A percentile compares a stretch with the other conserved stretches of the same genome.
These are phyloP conservation scores for Evansstolkia leycettana DNA, from an alignment of 495 filamentous ascomycete genomes.

Conservation along the genomic window DNA sequence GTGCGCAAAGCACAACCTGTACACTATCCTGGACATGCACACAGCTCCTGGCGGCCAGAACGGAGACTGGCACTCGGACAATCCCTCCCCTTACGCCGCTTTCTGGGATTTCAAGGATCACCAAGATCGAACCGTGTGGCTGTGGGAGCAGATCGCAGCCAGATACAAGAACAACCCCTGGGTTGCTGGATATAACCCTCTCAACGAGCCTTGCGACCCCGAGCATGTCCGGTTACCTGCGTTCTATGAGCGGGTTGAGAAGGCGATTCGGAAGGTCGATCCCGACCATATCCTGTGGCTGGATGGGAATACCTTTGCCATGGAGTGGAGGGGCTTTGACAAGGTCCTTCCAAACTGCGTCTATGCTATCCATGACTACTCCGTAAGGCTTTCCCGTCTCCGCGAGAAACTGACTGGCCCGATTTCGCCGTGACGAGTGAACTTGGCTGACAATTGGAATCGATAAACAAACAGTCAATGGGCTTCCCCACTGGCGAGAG, in stretches of 20 bases:
- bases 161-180: constrained; percentile 42
- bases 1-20: constrained; percentile 44
- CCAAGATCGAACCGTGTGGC: constrained; percentile 45
- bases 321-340: constrained; percentile 37
- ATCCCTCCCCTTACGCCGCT: constrained; percentile 36
- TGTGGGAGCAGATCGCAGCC: constrained; percentile 49
- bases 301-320: constrained; percentile 55
- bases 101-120: constrained; percentile 55
- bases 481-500: constrained; percentile 43
- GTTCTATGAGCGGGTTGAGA: constrained; percentile 46
- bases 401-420: not conserved
- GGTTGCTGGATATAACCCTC: constrained; percentile 54
- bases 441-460: too few relatives aligned
- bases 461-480: constrained; percentile 17
- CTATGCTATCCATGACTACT: constrained; percentile 53
- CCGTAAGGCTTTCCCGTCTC: constrained; percentile 9
- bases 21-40: constrained; percentile 53
- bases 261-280: constrained; percentile 45
- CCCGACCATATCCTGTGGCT: constrained; percentile 51
- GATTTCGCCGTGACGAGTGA: too few relatives aligned
- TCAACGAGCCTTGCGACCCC: constrained; percentile 54
- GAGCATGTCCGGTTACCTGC: constrained; percentile 39
- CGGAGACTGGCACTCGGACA: constrained; percentile 53
- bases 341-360: constrained; percentile 41
- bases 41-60: constrained; percentile 53